Base-by-base conservation (phyloP, 176 grass and related monocot genomes). In the Leersia perrieri region DNA sequence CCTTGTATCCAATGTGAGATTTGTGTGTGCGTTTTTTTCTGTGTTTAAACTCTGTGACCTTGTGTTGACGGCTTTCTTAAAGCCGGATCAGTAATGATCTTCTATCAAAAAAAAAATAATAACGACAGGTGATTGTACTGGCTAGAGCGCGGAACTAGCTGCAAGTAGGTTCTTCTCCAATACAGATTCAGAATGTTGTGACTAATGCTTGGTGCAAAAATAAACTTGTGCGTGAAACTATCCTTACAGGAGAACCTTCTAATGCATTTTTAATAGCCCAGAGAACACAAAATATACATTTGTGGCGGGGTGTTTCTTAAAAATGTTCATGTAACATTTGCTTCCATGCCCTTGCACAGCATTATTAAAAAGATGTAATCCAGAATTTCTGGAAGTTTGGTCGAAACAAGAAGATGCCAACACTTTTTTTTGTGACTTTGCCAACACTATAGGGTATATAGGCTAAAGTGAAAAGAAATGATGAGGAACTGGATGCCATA, bases 401-500 rank as follows among this genome's bases (percentile, higher is more conserved):
- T n/a, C n/a, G n/a, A n/a, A n/a, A n/a, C n/a, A n/a, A n/a, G n/a
- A n/a, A n/a, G n/a, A n/a, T n/a, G n/a, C n/a, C n/a, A n/a, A n/a
- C n/a, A n/a, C n/a, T n/a, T n/a, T n/a, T n/a, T n/a, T n/a, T n/a
- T n/a, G n/a, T n/a, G n/a, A n/a, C n/a, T n/a, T n/a, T n/a, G n/a
- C n/a, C n/a, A n/a, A n/a, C n/a, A n/a, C n/a, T n/a, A 28, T 5
- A 75, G 7, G 63, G 31, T 25, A 32, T 4, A 20, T 5, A 33
- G 31, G 63, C 34, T 60, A 40, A 23, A 66, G 6, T 32, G 35
- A 42, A 31, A 32, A 12, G 27, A 28, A 2, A 28, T 27, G 23
- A 80, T 63, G 70, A 89, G 26, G 53, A 34, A 89, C 63, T 49
- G 55, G 63, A 75, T 80, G 1, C 18, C 75, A 68, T 51, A 25